phyloP scores from a whole-genome alignment of 163 green algal genomes.

The Prototheca stagnorum region DNA sequence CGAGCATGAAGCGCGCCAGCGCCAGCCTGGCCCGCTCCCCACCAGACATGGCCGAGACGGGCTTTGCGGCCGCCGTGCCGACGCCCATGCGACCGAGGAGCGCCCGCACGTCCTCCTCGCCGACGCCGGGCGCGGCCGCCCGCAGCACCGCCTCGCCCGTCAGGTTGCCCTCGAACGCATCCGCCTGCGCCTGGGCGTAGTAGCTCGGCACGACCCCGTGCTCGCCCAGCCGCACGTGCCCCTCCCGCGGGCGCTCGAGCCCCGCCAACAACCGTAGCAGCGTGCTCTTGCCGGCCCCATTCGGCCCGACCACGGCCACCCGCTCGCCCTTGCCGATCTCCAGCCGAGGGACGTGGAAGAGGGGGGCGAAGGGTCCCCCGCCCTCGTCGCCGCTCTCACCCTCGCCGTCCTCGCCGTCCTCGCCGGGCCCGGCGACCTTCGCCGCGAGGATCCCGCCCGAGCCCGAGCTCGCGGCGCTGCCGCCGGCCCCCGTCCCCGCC shows the following conservation, averaged over 20 bases:
- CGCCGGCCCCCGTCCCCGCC: too few species aligned
- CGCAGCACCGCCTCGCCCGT: constrained; percentile 30
- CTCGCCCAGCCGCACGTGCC: constrained; percentile 53
- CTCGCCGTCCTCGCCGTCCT: too few species aligned
- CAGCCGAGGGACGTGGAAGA: constrained; percentile 72
- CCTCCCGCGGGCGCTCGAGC: constrained; percentile 54
- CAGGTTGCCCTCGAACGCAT: constrained; percentile 72
- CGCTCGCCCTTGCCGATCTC: constrained; percentile 79
- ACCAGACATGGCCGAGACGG: constrained; percentile 39
- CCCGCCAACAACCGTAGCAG: constrained; percentile 84
- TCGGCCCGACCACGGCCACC: constrained; percentile 80
- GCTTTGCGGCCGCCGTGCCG: too few species aligned
- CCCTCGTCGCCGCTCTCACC: too few species aligned
- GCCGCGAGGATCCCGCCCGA: background rate
- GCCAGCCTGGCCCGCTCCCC: constrained; percentile 86
- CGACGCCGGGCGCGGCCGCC: too few species aligned
- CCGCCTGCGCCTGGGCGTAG: constrained; percentile 92
- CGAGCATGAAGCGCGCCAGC: constrained; percentile 98
- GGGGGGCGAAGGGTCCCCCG: constrained; percentile 3
- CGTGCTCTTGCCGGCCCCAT: constrained; percentile 74
- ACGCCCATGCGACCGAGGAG: constrained; percentile 56
- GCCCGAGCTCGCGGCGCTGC: constrained; percentile 11
- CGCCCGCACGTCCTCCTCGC: constrained; percentile 71
- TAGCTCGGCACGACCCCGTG: constrained; percentile 90
- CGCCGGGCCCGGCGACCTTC: too few species aligned